Conservation (phyloP, 2,329 filamentous ascomycete genomes). For the Cadophora gregata region DNA sequence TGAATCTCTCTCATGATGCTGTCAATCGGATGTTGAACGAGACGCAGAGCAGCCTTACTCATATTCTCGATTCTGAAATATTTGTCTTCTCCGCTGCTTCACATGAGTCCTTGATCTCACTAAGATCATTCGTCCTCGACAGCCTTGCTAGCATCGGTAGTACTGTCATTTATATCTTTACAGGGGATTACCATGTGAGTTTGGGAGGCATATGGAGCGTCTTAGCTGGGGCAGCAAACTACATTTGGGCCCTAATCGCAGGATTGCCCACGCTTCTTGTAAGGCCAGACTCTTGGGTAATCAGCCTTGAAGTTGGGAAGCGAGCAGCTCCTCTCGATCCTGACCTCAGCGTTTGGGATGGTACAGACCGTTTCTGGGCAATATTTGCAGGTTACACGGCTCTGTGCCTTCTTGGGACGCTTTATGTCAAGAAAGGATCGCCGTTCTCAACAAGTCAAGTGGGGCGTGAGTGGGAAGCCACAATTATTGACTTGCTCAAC, state of each 20-base stretch:
- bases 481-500: constrained; percentile 80
- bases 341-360: constrained; percentile 70
- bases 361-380: constrained; percentile 69
- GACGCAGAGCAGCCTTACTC: constrained; percentile 55
- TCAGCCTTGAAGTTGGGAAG: constrained; percentile 57
- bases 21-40: constrained; percentile 53
- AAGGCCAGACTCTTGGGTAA: constrained; percentile 62
- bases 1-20: constrained; percentile 39
- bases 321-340: constrained; percentile 52
- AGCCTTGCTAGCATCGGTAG: constrained; percentile 50
- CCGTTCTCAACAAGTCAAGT: constrained; percentile 66
- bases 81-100: constrained; percentile 79
- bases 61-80: constrained; percentile 61
- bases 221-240: constrained; percentile 16
- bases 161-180: constrained; percentile 52
- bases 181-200: constrained; percentile 49
- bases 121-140: constrained; percentile 59
- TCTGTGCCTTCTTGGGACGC: constrained; percentile 73
- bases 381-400: constrained; percentile 83
- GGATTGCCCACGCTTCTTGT: constrained; percentile 47
- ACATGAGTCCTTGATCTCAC: constrained; percentile 68
- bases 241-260: constrained; percentile 35
- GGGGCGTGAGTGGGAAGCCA: constrained; percentile 72
- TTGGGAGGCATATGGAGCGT: constrained; percentile 20
- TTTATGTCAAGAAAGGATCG: constrained; percentile 78